A percentile compares a stretch with the other conserved stretches of the same genome.
Evolutionary conservation across 139 green algal genomes (phyloP).

Genomic region (Tetratostichococcus sp.): DNA sequence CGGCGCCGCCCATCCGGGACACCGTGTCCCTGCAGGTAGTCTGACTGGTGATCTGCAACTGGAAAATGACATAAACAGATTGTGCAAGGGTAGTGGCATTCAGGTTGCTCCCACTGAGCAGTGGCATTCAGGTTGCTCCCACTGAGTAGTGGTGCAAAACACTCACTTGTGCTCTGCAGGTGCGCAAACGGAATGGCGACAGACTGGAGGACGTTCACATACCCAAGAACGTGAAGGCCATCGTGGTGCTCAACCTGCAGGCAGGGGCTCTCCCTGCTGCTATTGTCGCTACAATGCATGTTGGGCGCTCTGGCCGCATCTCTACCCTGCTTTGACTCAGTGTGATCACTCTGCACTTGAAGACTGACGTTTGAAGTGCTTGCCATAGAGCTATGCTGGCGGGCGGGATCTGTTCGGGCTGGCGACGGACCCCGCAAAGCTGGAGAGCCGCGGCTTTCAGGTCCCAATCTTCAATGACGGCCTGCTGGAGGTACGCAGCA

Average conservation of each 20-base stretch:
- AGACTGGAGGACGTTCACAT: conserved; percentile 50
- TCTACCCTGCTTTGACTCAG: too few species aligned
- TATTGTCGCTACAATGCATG: too few species aligned
- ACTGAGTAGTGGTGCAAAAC: too few species aligned
- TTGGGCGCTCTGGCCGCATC: too few species aligned
- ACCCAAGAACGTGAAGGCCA: conserved; percentile 46
- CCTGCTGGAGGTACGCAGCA: conserved; percentile 56
- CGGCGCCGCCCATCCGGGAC: conserved; percentile 34
- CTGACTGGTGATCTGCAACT: too few species aligned
- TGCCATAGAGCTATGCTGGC: conserved; percentile 63
- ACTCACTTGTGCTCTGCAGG: conserved; percentile 11
- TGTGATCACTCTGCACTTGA: too few species aligned
- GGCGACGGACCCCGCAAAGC: conserved; percentile 12
- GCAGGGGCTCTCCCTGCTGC: background rate
- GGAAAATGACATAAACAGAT: too few species aligned
- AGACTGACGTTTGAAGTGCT: too few species aligned
- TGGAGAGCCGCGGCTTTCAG: conserved; percentile 25
- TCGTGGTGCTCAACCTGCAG: conserved; percentile 76
- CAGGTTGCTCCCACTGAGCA: too few species aligned
- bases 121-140: too few species aligned
- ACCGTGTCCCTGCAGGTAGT: conserved; percentile 48
- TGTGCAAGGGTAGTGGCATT: too few species aligned
- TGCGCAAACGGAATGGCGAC: conserved; percentile 10
- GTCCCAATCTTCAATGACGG: conserved; percentile 65
- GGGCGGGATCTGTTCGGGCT: conserved; percentile 79